A percentile compares a stretch with the other conserved stretches of the same genome.
Conservation (phyloP, 495 filamentous ascomycete species). For the Daldinia grandis region DNA sequence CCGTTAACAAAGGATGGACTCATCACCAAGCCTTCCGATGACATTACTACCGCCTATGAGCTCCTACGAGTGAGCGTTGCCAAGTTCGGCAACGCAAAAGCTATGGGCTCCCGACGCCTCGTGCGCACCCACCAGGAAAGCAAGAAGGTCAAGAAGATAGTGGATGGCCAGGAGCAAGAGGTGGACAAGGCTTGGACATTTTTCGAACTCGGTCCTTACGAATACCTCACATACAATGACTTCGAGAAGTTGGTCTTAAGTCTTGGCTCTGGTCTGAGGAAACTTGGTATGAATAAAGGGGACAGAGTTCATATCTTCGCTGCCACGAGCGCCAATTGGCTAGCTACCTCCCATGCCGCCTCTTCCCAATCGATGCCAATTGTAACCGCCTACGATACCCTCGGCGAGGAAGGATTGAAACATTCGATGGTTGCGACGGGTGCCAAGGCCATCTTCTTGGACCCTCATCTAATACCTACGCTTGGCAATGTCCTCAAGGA, state of each 20-base stretch:
- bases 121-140: slow-evolving; percentile 88
- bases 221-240: slow-evolving; percentile 86
- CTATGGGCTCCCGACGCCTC: slow-evolving; percentile 79
- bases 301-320: slow-evolving; percentile 90
- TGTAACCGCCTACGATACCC: slow-evolving; percentile 97
- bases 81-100: slow-evolving; percentile 89
- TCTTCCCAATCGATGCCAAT: slow-evolving; percentile 94
- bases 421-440: slow-evolving; percentile 91
- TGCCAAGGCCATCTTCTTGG: slow-evolving; percentile 89
- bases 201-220: slow-evolving; percentile 90
- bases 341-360: slow-evolving; percentile 74
- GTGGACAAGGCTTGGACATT: slow-evolving; percentile 97
- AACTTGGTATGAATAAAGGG: slow-evolving; percentile 76
- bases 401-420: slow-evolving; percentile 90
- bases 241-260: slow-evolving; percentile 80
- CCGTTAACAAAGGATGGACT: slow-evolving; percentile 76
- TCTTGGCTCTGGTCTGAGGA: slow-evolving; percentile 78
- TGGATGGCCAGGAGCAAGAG: slow-evolving; percentile 88
- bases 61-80: slow-evolving; percentile 79
- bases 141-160: slow-evolving; percentile 96
- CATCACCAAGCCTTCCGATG: slow-evolving; percentile 68
- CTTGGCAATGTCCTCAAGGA: slow-evolving; percentile 83
- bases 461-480: slow-evolving; percentile 81
- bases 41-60: slow-evolving; percentile 86
- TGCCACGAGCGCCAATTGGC: slow-evolving; percentile 84